Conservation (phyloP, 768 basidiomycete species). For the Tulasnella sp. region DNA sequence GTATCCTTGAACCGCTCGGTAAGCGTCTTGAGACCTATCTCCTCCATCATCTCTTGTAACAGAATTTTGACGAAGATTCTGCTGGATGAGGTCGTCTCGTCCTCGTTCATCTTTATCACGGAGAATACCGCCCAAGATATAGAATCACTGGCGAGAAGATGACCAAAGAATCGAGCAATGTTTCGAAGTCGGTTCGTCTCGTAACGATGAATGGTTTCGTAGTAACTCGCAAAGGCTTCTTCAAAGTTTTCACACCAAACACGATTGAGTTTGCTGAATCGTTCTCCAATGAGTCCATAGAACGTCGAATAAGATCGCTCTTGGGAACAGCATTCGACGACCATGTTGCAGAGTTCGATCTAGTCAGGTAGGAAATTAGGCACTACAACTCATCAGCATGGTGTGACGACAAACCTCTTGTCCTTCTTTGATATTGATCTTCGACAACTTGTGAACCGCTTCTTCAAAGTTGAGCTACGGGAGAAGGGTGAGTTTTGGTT, state of each 20-base stretch:
- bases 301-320: constrained; percentile 97
- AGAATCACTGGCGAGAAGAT: constrained; percentile 72
- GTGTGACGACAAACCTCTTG: constrained; percentile 57
- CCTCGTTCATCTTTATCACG: constrained; percentile 86
- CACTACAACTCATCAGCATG: neutral
- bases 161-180: constrained; percentile 93
- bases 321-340: constrained; percentile 99
- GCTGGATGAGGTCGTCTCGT: constrained; percentile 88
- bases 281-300: constrained; percentile 91
- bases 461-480: constrained; percentile 78
- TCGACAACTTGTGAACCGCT: constrained; percentile 95
- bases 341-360: constrained; percentile 96
- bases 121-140: constrained; percentile 81
- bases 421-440: constrained; percentile 81
- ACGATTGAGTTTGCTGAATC: constrained; percentile 91
- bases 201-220: constrained; percentile 93
- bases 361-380: constrained; percentile 26
- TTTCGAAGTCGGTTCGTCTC: constrained; percentile 97
- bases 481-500: constrained; percentile 7
- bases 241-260: constrained; percentile 88
- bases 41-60: constrained; percentile 90
- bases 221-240: constrained; percentile 76
- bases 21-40: constrained; percentile 77
- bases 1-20: constrained; percentile 83
- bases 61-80: constrained; percentile 98